Base-by-base conservation (phyloP, 495 filamentous ascomycete species). In the Mycothermus thermophilus region DNA sequence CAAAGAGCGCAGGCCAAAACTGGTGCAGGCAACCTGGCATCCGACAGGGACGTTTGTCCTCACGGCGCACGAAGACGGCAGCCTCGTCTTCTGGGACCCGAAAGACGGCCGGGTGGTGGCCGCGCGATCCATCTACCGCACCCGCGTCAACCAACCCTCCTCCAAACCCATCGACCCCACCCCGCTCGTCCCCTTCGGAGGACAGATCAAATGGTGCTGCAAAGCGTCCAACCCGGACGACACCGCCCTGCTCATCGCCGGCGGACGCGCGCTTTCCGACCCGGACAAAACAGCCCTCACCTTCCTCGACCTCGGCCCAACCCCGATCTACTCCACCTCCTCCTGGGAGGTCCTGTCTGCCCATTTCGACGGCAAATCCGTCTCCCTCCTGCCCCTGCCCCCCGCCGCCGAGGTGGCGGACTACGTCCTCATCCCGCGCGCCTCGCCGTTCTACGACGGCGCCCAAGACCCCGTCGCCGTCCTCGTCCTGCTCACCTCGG, bases 31-130 rank as follows among this genome's bases (percentile, higher is more conserved):
- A 0, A 47, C 84, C 23, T 97, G 90, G 90, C 90, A 97, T 59
- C 90, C 90, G 1, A 92, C 86, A 17, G 90, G 90, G 0, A 90
- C 81, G 0, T 97, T 96, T 46, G 57, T 95, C 25, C 52, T 87
- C 34, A 93, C 83, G 0, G 79, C 79, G 8, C 79, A 96, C 47
- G 87, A 95, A 41, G 88, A 96, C 51, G 77, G 77, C 3, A 88
- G 78, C 40, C 50, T 97, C 21, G 90, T 88, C 0, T 74, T 96
- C 32, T 97, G 92, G 92, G 92, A 96, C 62, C 61, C 79, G 2
- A 92, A 85, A 43, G 92, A 95, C 49, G 90, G 86, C 7, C 75
- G 84, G 28, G 65, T 90, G 19, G 62, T 97, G 10, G 72, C 84
- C 64, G 85, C 86, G 8, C 63, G 92, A 42, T 92, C 82, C 3